Evolutionary conservation across 148 eudicot species (phyloP).

Genomic region (Dysphania ambrosioides): DNA sequence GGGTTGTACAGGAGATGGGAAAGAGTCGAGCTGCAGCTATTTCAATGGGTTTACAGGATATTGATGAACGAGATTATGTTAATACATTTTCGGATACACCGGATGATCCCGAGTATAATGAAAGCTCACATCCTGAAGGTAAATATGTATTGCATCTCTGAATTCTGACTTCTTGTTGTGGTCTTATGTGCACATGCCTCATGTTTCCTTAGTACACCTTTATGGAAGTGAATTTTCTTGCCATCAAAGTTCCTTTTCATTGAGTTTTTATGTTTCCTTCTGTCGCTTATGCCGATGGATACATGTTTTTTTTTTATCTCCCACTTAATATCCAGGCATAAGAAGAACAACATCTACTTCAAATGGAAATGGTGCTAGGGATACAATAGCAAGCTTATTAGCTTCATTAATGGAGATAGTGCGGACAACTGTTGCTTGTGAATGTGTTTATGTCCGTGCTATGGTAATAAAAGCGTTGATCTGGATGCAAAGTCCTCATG

Average conservation of each 20-base stretch:
- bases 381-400: slow-evolving; percentile 83
- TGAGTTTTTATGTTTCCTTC: background rate
- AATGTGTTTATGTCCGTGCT: slow-evolving; percentile 97
- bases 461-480: slow-evolving; percentile 94
- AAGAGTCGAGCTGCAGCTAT: slow-evolving; percentile 99
- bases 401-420: slow-evolving; percentile 99
- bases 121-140: slow-evolving; percentile 78
- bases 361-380: slow-evolving; percentile 70
- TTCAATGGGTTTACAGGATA: slow-evolving; percentile 82
- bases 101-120: slow-evolving; percentile 68
- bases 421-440: slow-evolving; percentile 96
- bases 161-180: slow-evolving; percentile 6
- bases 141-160: slow-evolving; percentile 11
- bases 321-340: slow-evolving; percentile 33
- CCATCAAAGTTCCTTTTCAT: background rate
- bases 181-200: slow-evolving; percentile 2
- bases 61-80: slow-evolving; percentile 87
- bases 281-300: background rate
- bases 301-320: background rate
- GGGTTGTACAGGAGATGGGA: slow-evolving; percentile 99
- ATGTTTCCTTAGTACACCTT: background rate
- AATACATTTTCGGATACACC: slow-evolving; percentile 56
- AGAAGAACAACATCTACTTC: slow-evolving; percentile 59
- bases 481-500: slow-evolving; percentile 99
- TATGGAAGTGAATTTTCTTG: background rate